A percentile compares a stretch with the other conserved stretches of the same genome.
These are phyloP conservation scores for Penicillium expansum DNA, from an alignment of 2,329 filamentous ascomycete genomes.

Conservation along the genomic window DNA sequence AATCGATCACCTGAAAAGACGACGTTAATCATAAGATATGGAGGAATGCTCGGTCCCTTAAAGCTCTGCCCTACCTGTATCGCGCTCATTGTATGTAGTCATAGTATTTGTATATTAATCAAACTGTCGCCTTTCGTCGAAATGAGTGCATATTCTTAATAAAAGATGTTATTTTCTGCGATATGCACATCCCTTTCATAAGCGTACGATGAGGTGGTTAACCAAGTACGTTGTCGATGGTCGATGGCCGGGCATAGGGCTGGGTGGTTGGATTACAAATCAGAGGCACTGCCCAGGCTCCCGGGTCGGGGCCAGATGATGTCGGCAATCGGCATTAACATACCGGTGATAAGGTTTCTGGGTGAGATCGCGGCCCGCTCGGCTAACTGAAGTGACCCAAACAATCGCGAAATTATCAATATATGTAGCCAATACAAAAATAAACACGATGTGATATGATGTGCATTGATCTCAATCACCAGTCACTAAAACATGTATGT, in stretches of 20 bases:
- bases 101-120: neutral
- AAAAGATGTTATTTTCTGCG: too few species aligned
- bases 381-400: conserved; percentile 9
- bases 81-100: neutral
- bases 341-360: conserved; percentile 21
- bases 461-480: neutral
- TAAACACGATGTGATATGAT: neutral
- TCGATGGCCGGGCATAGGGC: too few species aligned
- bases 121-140: neutral
- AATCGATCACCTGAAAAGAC: neutral
- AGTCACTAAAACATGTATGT: neutral
- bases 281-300: neutral
- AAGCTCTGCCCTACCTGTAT: neutral
- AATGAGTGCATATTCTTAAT: neutral
- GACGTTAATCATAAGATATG: neutral
- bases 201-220: neutral
- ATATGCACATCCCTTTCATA: neutral
- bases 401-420: too few species aligned
- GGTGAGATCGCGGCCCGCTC: conserved; percentile 23
- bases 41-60: neutral
- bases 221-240: neutral
- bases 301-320: neutral
- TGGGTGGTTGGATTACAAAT: neutral
- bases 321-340: neutral
- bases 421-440: neutral